Evolutionary conservation across 106 monocot species (phyloP).

Genomic region (Amphibolis antarctica): DNA sequence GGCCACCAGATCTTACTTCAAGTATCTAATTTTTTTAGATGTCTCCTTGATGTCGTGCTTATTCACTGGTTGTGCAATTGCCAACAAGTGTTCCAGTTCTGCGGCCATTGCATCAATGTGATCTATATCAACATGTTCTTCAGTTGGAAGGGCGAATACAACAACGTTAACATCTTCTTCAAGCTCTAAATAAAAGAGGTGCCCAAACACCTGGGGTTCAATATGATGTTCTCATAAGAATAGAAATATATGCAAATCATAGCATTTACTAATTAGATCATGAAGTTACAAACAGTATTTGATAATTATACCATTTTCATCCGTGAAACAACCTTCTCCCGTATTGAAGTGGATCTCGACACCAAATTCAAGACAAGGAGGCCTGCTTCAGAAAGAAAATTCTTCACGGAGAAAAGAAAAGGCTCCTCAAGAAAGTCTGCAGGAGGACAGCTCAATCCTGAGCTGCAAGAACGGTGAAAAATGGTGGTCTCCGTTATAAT

Average conservation of each 20-base stretch:
- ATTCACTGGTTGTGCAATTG: constrained; percentile 24
- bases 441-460: constrained; percentile 81
- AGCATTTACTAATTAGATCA: neutral
- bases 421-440: constrained; percentile 63
- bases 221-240: neutral
- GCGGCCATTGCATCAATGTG: constrained; percentile 12
- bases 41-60: constrained; percentile 14
- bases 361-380: constrained; percentile 82
- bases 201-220: constrained; percentile 43
- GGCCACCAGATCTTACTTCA: constrained; percentile 18
- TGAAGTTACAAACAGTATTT: too few relatives aligned
- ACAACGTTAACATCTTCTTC: constrained; percentile 94
- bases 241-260: neutral
- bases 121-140: constrained; percentile 14
- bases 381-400: constrained; percentile 55
- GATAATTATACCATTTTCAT: constrained; percentile 45
- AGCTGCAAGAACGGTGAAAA: constrained; percentile 19
- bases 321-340: constrained; percentile 48
- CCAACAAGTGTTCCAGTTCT: constrained; percentile 36
- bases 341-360: constrained; percentile 46
- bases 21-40: constrained; percentile 24
- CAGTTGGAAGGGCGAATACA: constrained; percentile 41
- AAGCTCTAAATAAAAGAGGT: constrained; percentile 58
- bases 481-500: neutral
- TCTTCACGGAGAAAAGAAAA: constrained; percentile 50